Conservation (phyloP, 306 rosid genomes). For the Medicago arabica region DNA sequence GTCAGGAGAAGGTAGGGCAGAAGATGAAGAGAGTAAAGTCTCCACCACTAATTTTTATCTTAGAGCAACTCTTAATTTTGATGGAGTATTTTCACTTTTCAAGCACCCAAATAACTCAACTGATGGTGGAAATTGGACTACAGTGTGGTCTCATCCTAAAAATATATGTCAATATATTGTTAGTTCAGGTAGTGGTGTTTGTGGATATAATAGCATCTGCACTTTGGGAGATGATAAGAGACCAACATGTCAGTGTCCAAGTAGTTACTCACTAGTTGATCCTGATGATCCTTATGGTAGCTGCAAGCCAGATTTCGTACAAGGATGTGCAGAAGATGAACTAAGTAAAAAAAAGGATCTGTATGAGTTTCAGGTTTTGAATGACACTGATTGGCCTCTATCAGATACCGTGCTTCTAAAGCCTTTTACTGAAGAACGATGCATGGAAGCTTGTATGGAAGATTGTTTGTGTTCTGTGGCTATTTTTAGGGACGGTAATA, state of each 20-base stretch:
- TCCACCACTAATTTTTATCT: conserved; percentile 34
- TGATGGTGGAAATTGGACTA: conserved; percentile 17
- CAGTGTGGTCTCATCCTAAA: conserved; percentile 33
- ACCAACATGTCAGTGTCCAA: conserved; percentile 49
- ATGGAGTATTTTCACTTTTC: conserved; percentile 52
- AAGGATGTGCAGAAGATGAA: not conserved
- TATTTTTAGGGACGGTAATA: not conserved
- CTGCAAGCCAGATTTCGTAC: not conserved
- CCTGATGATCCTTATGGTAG: not conserved
- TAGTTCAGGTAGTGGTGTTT: not conserved
- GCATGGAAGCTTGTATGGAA: conserved; percentile 49
- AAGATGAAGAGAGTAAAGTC: not conserved
- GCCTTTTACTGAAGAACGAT: conserved; percentile 42
- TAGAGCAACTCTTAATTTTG: conserved; percentile 52
- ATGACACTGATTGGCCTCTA: conserved; percentile 44
- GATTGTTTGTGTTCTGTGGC: conserved; percentile 48
- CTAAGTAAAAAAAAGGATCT: conserved; percentile 19
- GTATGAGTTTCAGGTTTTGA: conserved; percentile 27
- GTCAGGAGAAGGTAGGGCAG: not conserved
- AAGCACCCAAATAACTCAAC: conserved; percentile 37
- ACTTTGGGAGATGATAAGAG: conserved; percentile 21
- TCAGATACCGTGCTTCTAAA: conserved; percentile 31
- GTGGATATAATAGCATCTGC: conserved; percentile 53
- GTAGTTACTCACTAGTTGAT: not conserved
- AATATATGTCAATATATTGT: conserved; percentile 18